Base-by-base conservation (phyloP, 805 yeast species). In the Metschnikowia aberdeeniae region DNA sequence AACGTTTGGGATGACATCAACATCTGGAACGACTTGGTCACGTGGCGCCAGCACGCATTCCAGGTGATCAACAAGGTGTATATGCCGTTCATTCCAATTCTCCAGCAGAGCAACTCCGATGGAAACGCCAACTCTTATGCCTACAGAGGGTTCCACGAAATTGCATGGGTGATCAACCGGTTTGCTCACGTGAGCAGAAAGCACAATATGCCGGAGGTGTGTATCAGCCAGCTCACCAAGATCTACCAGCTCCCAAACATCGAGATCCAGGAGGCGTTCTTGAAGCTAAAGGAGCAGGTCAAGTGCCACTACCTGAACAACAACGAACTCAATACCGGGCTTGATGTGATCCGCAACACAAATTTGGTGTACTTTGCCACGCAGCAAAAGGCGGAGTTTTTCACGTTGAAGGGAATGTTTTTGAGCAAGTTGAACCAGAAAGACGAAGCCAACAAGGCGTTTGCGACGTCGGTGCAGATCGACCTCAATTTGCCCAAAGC, bases 11-110 rank as follows among this genome's bases (percentile, higher is more conserved):
- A 93, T 66, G 99, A 93, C 62, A 90, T 93, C 58, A 92, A 89
- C 61, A 79, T 90, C 49, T 93, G 99, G 99, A 90, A 95, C 54
- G 99, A 93, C 61, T 69, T 93, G 49, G 96, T 93, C 4, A 90
- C 98, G 0, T 93, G 99, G 99, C 78, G 99, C 55, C 98, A 93
- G 66, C 98, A 93, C 68, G 97, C 96, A 0, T 93, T 95, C 75
- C 90, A 88, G 52, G 97, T 92, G 22, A 90, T 93, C 56, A 93
- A 93, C 72, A 86, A 86, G 62, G 95, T 88, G 1, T 93, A 93
- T 64, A 77, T 90, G 76, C 98, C 98, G 7, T 76, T 95, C 58
- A 85, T 90, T 49, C 95, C 96, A 1, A 81, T 88, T 2, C 61
- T 88, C 30, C 96, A 88, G 56, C 89, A 85, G 50, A 66, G 73